Percentiles rank a stretch among this genome's conserved stretches.
These are phyloP conservation scores for Scolecobasidium constrictum DNA, from an alignment of 2,329 filamentous ascomycete species.

Conservation along the genomic window DNA sequence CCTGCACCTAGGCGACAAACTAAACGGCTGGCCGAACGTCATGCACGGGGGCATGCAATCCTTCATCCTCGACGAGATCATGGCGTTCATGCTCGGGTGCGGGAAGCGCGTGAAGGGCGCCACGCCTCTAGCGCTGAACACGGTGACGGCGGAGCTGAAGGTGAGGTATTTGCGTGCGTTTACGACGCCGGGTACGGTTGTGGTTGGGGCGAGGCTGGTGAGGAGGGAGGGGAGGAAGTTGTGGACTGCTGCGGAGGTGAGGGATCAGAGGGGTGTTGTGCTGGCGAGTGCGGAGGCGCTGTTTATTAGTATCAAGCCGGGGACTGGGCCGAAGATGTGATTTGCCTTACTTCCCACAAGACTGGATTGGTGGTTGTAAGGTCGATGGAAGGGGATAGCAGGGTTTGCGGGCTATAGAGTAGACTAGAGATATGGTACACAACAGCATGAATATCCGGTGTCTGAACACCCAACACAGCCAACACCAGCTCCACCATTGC, in stretches of 20 bases:
- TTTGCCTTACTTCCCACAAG: no score
- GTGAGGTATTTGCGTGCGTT: slow-evolving; percentile 45
- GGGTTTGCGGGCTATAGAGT: no score
- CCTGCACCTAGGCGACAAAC: slow-evolving; percentile 35
- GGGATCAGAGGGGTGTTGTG: slow-evolving; percentile 5
- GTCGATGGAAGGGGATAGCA: no score
- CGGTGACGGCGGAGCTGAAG: slow-evolving; percentile 43
- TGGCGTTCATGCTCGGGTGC: slow-evolving; percentile 28
- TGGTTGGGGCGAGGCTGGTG: slow-evolving; percentile 35
- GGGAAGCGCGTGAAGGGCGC: slow-evolving; percentile 25
- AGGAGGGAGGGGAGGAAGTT: slow-evolving; percentile 35
- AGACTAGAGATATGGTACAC: no score
- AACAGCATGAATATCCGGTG: no score
- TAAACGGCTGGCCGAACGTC: slow-evolving; percentile 43
- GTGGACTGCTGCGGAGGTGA: not conserved
- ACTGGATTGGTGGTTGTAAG: no score
- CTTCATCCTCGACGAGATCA: slow-evolving; percentile 46
- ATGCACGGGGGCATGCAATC: slow-evolving; percentile 48
- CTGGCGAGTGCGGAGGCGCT: slow-evolving; percentile 4
- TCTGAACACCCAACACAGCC: no score
- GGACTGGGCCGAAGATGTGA: no score
- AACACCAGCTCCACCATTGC: no score
- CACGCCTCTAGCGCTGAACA: slow-evolving; percentile 13
- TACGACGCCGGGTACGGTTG: slow-evolving; percentile 35
- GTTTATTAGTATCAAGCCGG: slow-evolving; percentile 6